Conservation (phyloP, 495 filamentous ascomycete species). For the Hypoxylon intermedium region DNA sequence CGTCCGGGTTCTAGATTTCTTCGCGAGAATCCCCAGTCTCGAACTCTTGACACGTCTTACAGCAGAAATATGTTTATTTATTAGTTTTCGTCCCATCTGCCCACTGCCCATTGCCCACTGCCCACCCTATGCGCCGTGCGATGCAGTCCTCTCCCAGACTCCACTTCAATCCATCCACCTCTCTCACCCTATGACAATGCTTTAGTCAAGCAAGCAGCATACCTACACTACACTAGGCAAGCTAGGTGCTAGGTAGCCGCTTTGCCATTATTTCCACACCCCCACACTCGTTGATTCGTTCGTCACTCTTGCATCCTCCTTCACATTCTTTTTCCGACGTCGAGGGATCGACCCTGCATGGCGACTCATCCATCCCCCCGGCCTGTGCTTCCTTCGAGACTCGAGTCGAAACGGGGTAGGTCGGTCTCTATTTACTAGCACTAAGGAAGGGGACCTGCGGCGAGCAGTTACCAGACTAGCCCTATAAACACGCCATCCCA, state of each 20-base stretch:
- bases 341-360: constrained; percentile 46
- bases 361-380: constrained; percentile 37
- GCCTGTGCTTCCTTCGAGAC: constrained; percentile 36
- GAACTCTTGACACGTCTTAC: constrained; percentile 40
- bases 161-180: constrained; percentile 39
- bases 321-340: constrained; percentile 39
- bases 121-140: constrained; percentile 39
- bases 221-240: constrained; percentile 11
- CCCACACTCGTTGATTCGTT: constrained; percentile 40
- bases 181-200: constrained; percentile 17
- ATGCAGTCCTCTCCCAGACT: constrained; percentile 21
- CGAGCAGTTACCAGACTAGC: constrained; percentile 38
- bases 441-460: constrained; percentile 38
- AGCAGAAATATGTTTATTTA: constrained; percentile 36
- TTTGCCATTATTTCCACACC: constrained; percentile 40
- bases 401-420: constrained; percentile 42
- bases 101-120: too few species aligned
- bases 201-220: constrained; percentile 33
- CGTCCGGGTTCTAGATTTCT: constrained; percentile 37
- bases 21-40: constrained; percentile 37
- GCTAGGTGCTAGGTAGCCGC: constrained; percentile 38
- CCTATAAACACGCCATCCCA: constrained; percentile 44
- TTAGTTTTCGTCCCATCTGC: constrained; percentile 39
- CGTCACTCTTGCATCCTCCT: constrained; percentile 42
- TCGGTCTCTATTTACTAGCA: constrained; percentile 28